These are phyloP conservation scores for Pythium dissimile DNA, from an alignment of 352 stramenopile species.

Conservation along the genomic window DNA sequence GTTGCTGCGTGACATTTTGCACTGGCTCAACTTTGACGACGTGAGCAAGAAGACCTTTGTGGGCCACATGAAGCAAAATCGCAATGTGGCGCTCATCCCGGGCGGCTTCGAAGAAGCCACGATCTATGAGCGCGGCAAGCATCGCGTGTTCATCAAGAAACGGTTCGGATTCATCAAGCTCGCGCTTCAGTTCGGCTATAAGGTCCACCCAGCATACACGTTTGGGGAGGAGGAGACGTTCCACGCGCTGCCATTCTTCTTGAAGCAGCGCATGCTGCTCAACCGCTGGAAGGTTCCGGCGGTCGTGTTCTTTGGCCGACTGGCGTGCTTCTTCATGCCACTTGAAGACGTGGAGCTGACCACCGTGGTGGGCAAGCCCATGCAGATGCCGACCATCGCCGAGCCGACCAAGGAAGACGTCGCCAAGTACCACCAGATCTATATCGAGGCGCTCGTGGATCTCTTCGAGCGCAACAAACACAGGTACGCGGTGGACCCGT, in stretches of 20 bases:
- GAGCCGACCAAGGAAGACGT: constrained; percentile 88
- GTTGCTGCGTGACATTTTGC: constrained; percentile 54
- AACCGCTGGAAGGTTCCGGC: constrained; percentile 84
- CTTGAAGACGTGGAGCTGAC: constrained; percentile 67
- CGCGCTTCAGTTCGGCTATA: constrained; percentile 88
- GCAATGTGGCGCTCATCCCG: constrained; percentile 81
- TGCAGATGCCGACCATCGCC: constrained; percentile 84
- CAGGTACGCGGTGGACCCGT: constrained; percentile 68
- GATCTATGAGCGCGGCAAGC: constrained; percentile 67
- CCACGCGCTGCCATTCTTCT: constrained; percentile 79
- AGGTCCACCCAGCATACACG: constrained; percentile 87
- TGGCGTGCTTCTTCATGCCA: constrained; percentile 84
- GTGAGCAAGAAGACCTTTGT: constrained; percentile 50
- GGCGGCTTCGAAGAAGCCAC: constrained; percentile 95
- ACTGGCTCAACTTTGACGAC: constrained; percentile 65
- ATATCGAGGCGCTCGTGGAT: constrained; percentile 74
- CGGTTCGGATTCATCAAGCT: constrained; percentile 93
- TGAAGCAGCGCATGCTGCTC: constrained; percentile 69
- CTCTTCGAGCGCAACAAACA: constrained; percentile 89
- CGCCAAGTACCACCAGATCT: constrained; percentile 84
- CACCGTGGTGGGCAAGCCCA: constrained; percentile 86
- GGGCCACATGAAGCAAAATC: constrained; percentile 38
- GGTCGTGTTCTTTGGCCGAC: constrained; percentile 70
- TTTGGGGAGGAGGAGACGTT: constrained; percentile 92
- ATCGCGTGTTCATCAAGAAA: constrained; percentile 90